Percentiles rank a stretch among this genome's conserved stretches.
phyloP scores from a whole-genome alignment of 164 flowering plant species.

The Echeveria elegans region DNA sequence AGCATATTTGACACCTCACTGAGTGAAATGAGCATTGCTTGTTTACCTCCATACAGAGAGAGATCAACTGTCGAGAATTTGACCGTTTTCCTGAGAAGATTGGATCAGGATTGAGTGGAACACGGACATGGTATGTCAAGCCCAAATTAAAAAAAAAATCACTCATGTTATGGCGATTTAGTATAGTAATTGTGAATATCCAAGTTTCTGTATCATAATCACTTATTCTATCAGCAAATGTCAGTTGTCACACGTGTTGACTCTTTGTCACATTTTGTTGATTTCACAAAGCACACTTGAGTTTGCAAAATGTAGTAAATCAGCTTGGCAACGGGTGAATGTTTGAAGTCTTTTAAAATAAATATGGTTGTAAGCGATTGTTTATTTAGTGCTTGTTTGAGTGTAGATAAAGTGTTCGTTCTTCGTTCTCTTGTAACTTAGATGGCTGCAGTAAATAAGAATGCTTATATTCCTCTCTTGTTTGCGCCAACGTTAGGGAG shows the following conservation, averaged over 20 bases:
- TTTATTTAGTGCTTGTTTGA: too few relatives aligned
- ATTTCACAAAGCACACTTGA: background rate
- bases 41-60: background rate
- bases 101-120: background rate
- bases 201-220: background rate
- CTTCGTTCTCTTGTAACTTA: too few relatives aligned
- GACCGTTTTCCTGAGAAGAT: background rate
- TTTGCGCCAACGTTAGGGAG: background rate
- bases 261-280: background rate
- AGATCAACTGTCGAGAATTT: background rate
- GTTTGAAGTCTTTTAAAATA: too few relatives aligned
- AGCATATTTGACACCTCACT: background rate
- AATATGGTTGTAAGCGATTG: too few relatives aligned
- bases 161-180: background rate
- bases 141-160: background rate
- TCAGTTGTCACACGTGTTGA: background rate
- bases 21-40: background rate
- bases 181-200: background rate
- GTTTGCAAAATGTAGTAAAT: background rate
- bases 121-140: background rate
- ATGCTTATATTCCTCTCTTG: background rate
- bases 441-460: background rate
- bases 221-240: background rate
- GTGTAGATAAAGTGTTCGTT: too few relatives aligned
- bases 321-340: background rate